These are phyloP conservation scores for Xylaria sp. DNA, from an alignment of 2,329 filamentous ascomycete genomes.

Conservation along the genomic window DNA sequence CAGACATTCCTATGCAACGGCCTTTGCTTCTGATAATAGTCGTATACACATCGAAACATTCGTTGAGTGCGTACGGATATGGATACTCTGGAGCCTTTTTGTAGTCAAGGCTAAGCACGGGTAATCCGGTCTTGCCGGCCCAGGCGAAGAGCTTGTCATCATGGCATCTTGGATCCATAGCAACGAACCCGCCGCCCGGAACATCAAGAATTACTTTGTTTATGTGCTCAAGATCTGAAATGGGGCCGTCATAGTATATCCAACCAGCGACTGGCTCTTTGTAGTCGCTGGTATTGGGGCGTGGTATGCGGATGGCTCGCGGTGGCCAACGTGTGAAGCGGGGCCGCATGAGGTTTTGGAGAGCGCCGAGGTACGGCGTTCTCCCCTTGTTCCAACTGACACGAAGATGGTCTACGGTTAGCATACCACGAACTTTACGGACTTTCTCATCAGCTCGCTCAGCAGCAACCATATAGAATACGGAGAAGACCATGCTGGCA, in stretches of 20 bases:
- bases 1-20: constrained; percentile 78
- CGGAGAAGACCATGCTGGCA: constrained; percentile 82
- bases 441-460: constrained; percentile 98
- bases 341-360: constrained; percentile 79
- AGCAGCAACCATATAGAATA: constrained; percentile 92
- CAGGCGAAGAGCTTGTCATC: constrained; percentile 95
- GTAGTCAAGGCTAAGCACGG: constrained; percentile 91
- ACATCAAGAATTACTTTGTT: constrained; percentile 86
- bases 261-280: constrained; percentile 84
- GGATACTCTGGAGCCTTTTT: constrained; percentile 85
- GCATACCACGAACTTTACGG: constrained; percentile 82
- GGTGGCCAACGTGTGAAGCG: constrained; percentile 84
- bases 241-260: constrained; percentile 92
- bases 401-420: constrained; percentile 91
- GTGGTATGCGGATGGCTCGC: constrained; percentile 82
- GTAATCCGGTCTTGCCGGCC: constrained; percentile 89
- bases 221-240: constrained; percentile 79
- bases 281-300: constrained; percentile 83
- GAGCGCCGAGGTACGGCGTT: constrained; percentile 81
- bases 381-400: constrained; percentile 96
- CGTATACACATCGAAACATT: constrained; percentile 87
- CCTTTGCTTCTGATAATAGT: constrained; percentile 77
- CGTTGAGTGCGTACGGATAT: constrained; percentile 86
- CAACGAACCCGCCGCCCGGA: constrained; percentile 93
- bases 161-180: constrained; percentile 93